Percentiles rank a stretch among this genome's conserved stretches.
Evolutionary conservation across 2,329 filamentous ascomycete species (phyloP).

Genomic region (Hortaea sp.): DNA sequence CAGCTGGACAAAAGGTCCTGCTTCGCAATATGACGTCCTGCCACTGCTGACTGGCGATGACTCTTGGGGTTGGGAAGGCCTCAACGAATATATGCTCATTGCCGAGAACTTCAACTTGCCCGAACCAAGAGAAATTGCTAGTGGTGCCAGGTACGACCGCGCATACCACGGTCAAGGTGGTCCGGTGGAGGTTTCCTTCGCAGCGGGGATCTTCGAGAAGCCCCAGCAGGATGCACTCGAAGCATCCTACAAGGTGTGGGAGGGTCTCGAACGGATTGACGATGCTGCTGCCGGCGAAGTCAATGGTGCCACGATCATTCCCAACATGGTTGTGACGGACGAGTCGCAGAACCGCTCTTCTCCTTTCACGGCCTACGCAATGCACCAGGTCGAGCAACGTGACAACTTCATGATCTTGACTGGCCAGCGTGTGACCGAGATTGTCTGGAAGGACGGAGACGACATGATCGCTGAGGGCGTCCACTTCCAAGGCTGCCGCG

Average conservation of each 20-base stretch:
- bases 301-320: constrained; percentile 14
- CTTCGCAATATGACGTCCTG: constrained; percentile 19
- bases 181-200: constrained; percentile 16
- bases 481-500: background rate
- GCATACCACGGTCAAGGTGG: constrained; percentile 11
- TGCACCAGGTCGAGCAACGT: constrained; percentile 12
- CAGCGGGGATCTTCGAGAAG: constrained; percentile 14
- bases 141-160: constrained; percentile 12
- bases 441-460: background rate
- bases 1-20: constrained; percentile 20
- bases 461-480: constrained; percentile 4
- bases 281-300: constrained; percentile 17
- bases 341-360: constrained; percentile 17
- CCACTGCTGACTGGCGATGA: constrained; percentile 19
- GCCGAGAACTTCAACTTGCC: constrained; percentile 18
- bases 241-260: constrained; percentile 12
- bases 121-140: constrained; percentile 4
- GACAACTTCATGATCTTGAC: constrained; percentile 17
- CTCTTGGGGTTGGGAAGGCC: constrained; percentile 14
- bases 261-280: constrained; percentile 8
- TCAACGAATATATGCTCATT: constrained; percentile 18
- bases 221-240: constrained; percentile 15
- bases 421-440: constrained; percentile 16
- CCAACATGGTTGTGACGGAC: constrained; percentile 15
- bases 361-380: constrained; percentile 17